Conservation (phyloP, 2,329 filamentous ascomycete species). For the Exophiala sp. region DNA sequence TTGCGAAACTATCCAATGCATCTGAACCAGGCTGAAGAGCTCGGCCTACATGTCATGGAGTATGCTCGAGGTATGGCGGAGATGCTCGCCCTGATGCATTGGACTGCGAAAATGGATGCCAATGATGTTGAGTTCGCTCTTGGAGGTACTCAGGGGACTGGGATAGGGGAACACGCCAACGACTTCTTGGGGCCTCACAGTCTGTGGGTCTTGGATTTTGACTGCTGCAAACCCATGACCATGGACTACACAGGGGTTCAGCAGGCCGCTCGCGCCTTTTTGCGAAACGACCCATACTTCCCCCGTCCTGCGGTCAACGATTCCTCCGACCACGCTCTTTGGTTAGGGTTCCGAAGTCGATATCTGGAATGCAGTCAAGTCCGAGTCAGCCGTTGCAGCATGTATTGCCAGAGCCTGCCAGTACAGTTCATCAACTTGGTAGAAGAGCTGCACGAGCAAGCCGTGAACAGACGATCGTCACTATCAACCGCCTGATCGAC, state of each 20-base stretch:
- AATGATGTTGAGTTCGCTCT: conserved; percentile 55
- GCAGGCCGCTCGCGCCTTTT: conserved; percentile 43
- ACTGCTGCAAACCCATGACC: conserved; percentile 36
- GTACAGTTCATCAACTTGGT: conserved; percentile 10
- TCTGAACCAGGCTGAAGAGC: conserved; percentile 45
- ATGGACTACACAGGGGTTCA: conserved; percentile 41
- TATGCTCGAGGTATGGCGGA: conserved; percentile 48
- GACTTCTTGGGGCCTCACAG: conserved; percentile 28
- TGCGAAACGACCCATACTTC: conserved; percentile 49
- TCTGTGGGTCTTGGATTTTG: conserved; percentile 48
- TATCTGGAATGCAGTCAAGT: conserved; percentile 15
- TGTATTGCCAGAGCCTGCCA: conserved; percentile 1
- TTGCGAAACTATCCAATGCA: conserved; percentile 49
- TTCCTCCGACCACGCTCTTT: conserved; percentile 17
- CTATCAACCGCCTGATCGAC: too few species aligned
- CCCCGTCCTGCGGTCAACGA: conserved; percentile 10
- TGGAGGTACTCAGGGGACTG: conserved; percentile 13
- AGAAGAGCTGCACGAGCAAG: conserved; percentile 8
- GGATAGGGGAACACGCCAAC: conserved; percentile 4
- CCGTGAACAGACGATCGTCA: conserved; percentile 2
- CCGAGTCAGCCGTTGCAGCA: neutral
- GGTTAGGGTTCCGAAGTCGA: conserved; percentile 7
- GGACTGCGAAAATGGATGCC: conserved; percentile 45
- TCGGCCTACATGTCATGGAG: conserved; percentile 33
- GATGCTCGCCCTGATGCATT: conserved; percentile 48